These are phyloP conservation scores for Barbarea vulgaris DNA, from an alignment of 345 rosid species.

Conservation along the genomic window DNA sequence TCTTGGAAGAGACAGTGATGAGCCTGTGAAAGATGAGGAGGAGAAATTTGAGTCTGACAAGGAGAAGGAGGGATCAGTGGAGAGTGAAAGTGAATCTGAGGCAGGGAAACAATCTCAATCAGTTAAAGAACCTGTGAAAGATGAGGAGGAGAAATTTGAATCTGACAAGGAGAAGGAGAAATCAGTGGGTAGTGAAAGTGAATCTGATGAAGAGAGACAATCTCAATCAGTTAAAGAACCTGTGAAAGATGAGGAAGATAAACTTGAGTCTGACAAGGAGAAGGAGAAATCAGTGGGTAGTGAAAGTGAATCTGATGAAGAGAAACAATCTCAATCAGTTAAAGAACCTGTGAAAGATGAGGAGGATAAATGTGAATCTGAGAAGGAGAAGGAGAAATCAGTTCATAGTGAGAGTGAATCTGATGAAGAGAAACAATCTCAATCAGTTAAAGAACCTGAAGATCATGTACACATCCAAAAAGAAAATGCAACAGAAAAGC, in stretches of 20 bases:
- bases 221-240: constrained; percentile 32
- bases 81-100: constrained; percentile 46
- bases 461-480: constrained; percentile 45
- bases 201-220: constrained; percentile 43
- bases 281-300: constrained; percentile 37
- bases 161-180: constrained; percentile 38
- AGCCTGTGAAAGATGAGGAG: constrained; percentile 40
- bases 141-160: constrained; percentile 40
- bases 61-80: constrained; percentile 32
- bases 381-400: constrained; percentile 42
- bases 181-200: constrained; percentile 42
- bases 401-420: constrained; percentile 43
- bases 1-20: constrained; percentile 13
- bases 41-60: constrained; percentile 36
- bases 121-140: constrained; percentile 36
- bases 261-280: constrained; percentile 36
- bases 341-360: constrained; percentile 40
- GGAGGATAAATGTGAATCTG: constrained; percentile 32
- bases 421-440: constrained; percentile 43
- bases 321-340: constrained; percentile 39
- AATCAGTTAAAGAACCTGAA: constrained; percentile 34
- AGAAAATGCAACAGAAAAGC: constrained; percentile 40
- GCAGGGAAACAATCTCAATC: constrained; percentile 42
- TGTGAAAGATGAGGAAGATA: constrained; percentile 44
- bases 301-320: constrained; percentile 46